These are phyloP conservation scores for Acanthamoeba sp. DNA, from an alignment of 208 protist species.

Conservation along the genomic window DNA sequence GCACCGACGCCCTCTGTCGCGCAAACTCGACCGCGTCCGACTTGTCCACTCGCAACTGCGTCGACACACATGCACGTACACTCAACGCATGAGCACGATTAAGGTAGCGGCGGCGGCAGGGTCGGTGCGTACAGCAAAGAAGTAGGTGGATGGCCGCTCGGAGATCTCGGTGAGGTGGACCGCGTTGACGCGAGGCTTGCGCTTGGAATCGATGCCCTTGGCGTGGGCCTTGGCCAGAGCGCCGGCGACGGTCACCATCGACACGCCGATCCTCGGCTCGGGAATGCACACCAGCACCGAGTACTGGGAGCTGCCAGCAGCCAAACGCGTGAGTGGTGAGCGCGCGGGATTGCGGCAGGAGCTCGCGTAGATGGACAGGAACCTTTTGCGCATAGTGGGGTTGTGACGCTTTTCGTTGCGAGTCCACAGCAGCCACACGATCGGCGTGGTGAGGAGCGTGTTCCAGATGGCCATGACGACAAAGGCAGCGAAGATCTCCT, in stretches of 20 bases:
- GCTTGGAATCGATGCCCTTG: not conserved
- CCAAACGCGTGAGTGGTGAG: not conserved
- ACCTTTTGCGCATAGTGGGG: constrained; percentile 8
- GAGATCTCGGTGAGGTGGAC: constrained; percentile 22
- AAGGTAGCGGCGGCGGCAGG: not conserved
- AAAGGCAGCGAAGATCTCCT: constrained; percentile 82
- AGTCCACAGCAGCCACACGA: constrained; percentile 76
- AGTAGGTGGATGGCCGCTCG: constrained; percentile 37
- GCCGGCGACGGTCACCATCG: constrained; percentile 34
- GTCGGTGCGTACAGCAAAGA: constrained; percentile 23
- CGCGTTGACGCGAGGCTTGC: not conserved
- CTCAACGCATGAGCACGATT: not conserved
- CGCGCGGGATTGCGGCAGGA: no score
- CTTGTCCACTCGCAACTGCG: not conserved
- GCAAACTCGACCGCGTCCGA: constrained; percentile 19
- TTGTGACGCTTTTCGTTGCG: not conserved
- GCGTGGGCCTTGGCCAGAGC: constrained; percentile 10
- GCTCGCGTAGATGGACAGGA: not conserved
- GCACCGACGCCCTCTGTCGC: not conserved
- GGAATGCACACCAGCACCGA: constrained; percentile 55
- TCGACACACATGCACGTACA: not conserved
- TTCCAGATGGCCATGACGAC: constrained; percentile 87
- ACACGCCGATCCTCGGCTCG: constrained; percentile 25
- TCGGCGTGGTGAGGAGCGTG: constrained; percentile 85
- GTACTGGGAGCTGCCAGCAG: not conserved